Conservation (phyloP, 2,329 filamentous ascomycete species). For the Geosmithia morbida region DNA sequence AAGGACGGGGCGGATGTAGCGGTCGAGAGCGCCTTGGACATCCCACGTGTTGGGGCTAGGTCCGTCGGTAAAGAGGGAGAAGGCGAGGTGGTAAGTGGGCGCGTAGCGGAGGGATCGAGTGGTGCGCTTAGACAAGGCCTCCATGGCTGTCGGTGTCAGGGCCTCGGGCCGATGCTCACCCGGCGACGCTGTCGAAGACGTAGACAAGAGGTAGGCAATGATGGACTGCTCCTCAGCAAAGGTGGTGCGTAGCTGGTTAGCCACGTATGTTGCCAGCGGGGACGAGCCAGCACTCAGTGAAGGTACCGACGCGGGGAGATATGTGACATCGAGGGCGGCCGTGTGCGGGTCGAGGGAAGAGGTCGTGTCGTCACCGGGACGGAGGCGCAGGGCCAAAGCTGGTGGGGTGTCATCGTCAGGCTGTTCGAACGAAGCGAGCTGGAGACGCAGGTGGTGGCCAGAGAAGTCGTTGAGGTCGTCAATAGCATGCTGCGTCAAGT, state of each 20-base stretch:
- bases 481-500: slow-evolving; percentile 70
- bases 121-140: slow-evolving; percentile 52
- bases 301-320: slow-evolving; percentile 54
- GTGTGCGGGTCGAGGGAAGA: slow-evolving; percentile 55
- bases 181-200: slow-evolving; percentile 36
- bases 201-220: slow-evolving; percentile 59
- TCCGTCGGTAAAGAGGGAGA: slow-evolving; percentile 81
- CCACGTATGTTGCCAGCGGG: slow-evolving; percentile 61
- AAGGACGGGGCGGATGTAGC: slow-evolving; percentile 72
- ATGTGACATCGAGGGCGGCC: slow-evolving; percentile 63
- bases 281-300: slow-evolving; percentile 57
- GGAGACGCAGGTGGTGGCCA: slow-evolving; percentile 58
- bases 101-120: slow-evolving; percentile 83
- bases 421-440: slow-evolving; percentile 18
- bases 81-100: slow-evolving; percentile 86
- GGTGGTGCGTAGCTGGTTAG: slow-evolving; percentile 58
- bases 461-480: slow-evolving; percentile 81
- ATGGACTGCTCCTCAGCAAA: slow-evolving; percentile 84
- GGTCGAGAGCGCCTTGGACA: slow-evolving; percentile 64
- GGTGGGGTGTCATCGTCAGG: background rate
- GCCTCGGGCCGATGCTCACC: slow-evolving; percentile 22
- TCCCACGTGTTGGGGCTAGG: slow-evolving; percentile 78
- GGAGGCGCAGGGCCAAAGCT: slow-evolving; percentile 57
- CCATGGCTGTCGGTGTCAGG: slow-evolving; percentile 34
- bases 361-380: slow-evolving; percentile 44